Evolutionary conservation across 2,329 filamentous ascomycete genomes (phyloP), one percentile per base, ranked within the genome.

Genomic region (Talaromyces amestolkiae): DNA sequence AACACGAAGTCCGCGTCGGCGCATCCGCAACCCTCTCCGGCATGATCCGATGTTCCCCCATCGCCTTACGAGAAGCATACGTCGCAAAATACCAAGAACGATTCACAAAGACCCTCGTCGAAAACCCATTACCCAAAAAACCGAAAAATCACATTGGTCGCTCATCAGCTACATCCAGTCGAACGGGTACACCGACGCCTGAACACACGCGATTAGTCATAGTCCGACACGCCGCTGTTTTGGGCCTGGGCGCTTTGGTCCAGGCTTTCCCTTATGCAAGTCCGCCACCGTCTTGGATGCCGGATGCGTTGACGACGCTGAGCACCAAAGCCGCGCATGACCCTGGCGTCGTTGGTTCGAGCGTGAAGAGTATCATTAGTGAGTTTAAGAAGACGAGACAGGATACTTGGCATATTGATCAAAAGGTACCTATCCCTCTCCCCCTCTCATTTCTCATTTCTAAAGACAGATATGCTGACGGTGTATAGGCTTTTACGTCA

Each of bases 381-480:
- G 96, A 99, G 74, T 99, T 99, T 84, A 99, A 99, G 83, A 99
- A 99, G 86, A 99, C 95, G 54, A 89, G 95, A 76, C 95, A 99
- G 78, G 95, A 99, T 82, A 99, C 94, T 70, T 99, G 95, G 95
- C 90, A 90, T 73, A 94, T 97, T 67, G 95, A 99, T 81, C 92
- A 97, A 72, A 98, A 97, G 90, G 95, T 97, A 81, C 78, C 6
- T 87, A 33, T 31, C 19, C 17, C 17, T 11, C 3, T 3, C 24
- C 13, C 43, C 79, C 65, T 17, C 39, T 61, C 69, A 39, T 19
- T 41, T 22, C 37, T 41, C 33, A 59, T n/a, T 10, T 11, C 8
- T 37, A 6, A 6, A 8, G 63, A 27, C 63, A 51, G 22, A 49
- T 33, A 59, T 58, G 39, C 60, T 63, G 58, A 62, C 49, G 53